Conservation (phyloP, 2,329 filamentous ascomycete species). For the Aphanoascus verrucosus region DNA sequence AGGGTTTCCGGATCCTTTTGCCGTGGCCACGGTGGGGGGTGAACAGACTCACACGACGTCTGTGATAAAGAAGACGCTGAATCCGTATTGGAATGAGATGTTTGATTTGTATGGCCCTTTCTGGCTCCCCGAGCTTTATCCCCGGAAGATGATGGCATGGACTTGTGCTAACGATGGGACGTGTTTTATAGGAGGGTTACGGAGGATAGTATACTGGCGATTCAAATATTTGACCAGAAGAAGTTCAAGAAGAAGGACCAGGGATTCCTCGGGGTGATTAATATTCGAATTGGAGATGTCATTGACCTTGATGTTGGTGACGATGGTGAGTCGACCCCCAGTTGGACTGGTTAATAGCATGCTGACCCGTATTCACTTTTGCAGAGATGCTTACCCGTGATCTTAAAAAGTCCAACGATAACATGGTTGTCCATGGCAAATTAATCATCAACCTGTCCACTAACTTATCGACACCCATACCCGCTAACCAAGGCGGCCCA, state of each 20-base stretch:
- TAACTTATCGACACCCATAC: slow-evolving; percentile 64
- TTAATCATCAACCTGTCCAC: slow-evolving; percentile 94
- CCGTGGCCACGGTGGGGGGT: slow-evolving; percentile 90
- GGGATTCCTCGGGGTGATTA: slow-evolving; percentile 94
- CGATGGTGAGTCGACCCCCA: slow-evolving; percentile 57
- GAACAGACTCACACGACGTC: slow-evolving; percentile 98
- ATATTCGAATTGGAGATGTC: slow-evolving; percentile 87
- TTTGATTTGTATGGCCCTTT: slow-evolving; percentile 81
- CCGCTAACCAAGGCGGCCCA: slow-evolving; percentile 35
- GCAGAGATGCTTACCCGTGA: slow-evolving; percentile 93
- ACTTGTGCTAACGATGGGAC: slow-evolving; percentile 7
- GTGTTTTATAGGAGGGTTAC: slow-evolving; percentile 59
- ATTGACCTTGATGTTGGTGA: slow-evolving; percentile 82
- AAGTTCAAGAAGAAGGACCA: slow-evolving; percentile 99
- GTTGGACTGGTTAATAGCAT: neutral
- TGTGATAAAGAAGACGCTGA: slow-evolving; percentile 93
- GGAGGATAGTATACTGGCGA: slow-evolving; percentile 91
- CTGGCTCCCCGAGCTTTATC: neutral
- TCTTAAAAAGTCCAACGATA: slow-evolving; percentile 95
- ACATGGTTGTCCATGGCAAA: slow-evolving; percentile 94
- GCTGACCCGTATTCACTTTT: slow-evolving; percentile 1
- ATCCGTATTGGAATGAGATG: slow-evolving; percentile 99
- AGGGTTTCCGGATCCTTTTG: slow-evolving; percentile 98
- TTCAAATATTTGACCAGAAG: slow-evolving; percentile 99
- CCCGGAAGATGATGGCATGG: neutral